phyloP scores from a whole-genome alignment of 2,329 filamentous ascomycete genomes.

The Corniculantispora saksenae region DNA sequence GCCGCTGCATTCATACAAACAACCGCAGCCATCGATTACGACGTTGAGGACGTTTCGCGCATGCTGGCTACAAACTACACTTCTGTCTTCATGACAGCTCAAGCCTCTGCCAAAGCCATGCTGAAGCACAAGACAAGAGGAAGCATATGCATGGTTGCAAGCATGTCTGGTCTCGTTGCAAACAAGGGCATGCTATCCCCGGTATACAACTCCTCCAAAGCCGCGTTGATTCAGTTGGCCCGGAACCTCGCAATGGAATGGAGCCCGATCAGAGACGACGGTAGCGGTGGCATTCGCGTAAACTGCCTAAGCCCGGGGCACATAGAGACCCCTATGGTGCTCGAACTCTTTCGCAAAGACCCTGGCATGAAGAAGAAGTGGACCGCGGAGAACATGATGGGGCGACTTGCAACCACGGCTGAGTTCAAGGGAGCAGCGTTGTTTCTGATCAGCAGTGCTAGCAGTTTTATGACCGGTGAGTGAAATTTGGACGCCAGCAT shows the following conservation, averaged over 20 bases:
- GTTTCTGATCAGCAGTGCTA: constrained; percentile 63
- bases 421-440: constrained; percentile 63
- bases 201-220: constrained; percentile 69
- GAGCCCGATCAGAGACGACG: constrained; percentile 45
- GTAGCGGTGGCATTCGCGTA: constrained; percentile 60
- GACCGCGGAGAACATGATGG: constrained; percentile 75
- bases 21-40: constrained; percentile 67
- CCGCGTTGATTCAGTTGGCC: constrained; percentile 62
- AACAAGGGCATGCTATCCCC: constrained; percentile 63
- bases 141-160: constrained; percentile 59
- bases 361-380: constrained; percentile 62
- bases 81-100: constrained; percentile 70
- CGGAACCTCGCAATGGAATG: constrained; percentile 66
- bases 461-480: constrained; percentile 63
- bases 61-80: constrained; percentile 72
- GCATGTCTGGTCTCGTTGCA: constrained; percentile 56
- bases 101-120: constrained; percentile 66
- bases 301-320: constrained; percentile 71
- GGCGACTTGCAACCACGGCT: constrained; percentile 54
- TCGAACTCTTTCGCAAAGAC: constrained; percentile 67
- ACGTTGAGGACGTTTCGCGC: constrained; percentile 55
- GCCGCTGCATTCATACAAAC: constrained; percentile 71
- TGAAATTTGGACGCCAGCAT: too few species aligned
- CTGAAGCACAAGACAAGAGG: constrained; percentile 51
- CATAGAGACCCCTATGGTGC: constrained; percentile 71